These are phyloP conservation scores for Leucosporidium yakuticum DNA, from an alignment of 768 basidiomycete genomes.

Conservation along the genomic window DNA sequence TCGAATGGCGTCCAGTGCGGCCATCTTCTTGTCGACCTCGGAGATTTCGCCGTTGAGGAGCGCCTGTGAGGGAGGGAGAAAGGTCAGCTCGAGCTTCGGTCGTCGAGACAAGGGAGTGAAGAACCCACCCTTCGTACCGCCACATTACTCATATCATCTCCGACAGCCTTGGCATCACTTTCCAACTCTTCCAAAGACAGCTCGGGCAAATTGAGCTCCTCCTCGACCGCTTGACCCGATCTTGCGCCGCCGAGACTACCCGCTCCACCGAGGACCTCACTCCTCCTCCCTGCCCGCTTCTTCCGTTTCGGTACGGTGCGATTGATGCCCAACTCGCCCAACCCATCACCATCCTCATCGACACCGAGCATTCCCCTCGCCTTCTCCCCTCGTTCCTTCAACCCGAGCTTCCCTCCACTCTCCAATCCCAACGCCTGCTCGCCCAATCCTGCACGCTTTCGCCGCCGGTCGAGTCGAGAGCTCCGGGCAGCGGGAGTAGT, in stretches of 20 bases:
- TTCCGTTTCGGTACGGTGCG: slow-evolving; percentile 51
- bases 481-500: slow-evolving; percentile 86
- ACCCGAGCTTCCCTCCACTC: slow-evolving; percentile 54
- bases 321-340: background rate
- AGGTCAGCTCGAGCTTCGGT: background rate
- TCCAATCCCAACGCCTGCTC: slow-evolving; percentile 23
- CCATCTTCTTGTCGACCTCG: slow-evolving; percentile 86
- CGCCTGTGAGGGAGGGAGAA: slow-evolving; percentile 49
- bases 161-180: slow-evolving; percentile 77
- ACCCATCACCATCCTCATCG: slow-evolving; percentile 41
- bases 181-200: slow-evolving; percentile 54
- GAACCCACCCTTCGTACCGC: slow-evolving; percentile 59
- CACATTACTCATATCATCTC: slow-evolving; percentile 85
- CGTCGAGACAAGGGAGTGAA: background rate
- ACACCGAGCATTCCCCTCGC: slow-evolving; percentile 65
- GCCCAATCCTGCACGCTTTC: slow-evolving; percentile 8
- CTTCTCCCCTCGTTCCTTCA: slow-evolving; percentile 71
- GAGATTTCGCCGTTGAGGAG: slow-evolving; percentile 78
- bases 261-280: slow-evolving; percentile 37
- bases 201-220: slow-evolving; percentile 16
- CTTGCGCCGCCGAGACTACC: too few species aligned
- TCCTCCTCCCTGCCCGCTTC: slow-evolving; percentile 46
- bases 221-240: too few species aligned
- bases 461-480: slow-evolving; percentile 51
- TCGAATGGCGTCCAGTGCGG: slow-evolving; percentile 71